Conservation (phyloP, 2,329 filamentous ascomycete genomes). For the Hymenoscyphus fructigenus region DNA sequence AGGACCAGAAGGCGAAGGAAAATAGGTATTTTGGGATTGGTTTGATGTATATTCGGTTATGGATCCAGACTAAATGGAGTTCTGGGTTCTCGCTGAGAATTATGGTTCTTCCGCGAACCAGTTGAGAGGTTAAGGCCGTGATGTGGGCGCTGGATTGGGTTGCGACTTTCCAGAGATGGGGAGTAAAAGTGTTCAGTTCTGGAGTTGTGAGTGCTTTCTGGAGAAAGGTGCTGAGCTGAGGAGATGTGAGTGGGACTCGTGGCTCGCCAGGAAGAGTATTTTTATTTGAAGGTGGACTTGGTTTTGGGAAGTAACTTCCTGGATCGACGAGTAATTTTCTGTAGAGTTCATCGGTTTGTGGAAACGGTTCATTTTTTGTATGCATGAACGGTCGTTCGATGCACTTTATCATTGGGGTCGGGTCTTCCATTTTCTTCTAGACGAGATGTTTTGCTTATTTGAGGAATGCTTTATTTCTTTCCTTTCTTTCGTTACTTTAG, state of each 20-base stretch:
- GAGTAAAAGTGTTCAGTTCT: neutral
- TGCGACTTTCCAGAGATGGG: slow-evolving; percentile 7
- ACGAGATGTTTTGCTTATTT: too few relatives aligned
- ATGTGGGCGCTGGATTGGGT: slow-evolving; percentile 2
- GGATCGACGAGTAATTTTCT: neutral
- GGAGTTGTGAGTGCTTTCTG: neutral
- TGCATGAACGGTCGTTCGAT: too few relatives aligned
- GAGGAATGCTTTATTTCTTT: too few relatives aligned
- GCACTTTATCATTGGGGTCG: neutral
- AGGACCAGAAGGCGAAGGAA: slow-evolving; percentile 31
- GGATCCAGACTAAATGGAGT: slow-evolving; percentile 38
- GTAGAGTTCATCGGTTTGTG: neutral
- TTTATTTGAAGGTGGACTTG: neutral
- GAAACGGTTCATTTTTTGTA: neutral
- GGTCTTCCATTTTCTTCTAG: neutral
- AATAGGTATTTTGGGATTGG: slow-evolving; percentile 26
- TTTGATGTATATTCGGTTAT: slow-evolving; percentile 30
- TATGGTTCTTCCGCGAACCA: slow-evolving; percentile 33
- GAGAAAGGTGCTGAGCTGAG: neutral
- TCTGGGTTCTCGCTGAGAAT: slow-evolving; percentile 37
- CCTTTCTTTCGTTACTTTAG: too few relatives aligned
- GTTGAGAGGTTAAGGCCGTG: slow-evolving; percentile 33
- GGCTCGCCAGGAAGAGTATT: neutral
- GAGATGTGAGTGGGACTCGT: neutral
- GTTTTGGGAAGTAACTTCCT: neutral